Evolutionary conservation across 495 filamentous ascomycete species (phyloP), one percentile per base, ranked within the genome.

Genomic region (Aspergillus cristatus): DNA sequence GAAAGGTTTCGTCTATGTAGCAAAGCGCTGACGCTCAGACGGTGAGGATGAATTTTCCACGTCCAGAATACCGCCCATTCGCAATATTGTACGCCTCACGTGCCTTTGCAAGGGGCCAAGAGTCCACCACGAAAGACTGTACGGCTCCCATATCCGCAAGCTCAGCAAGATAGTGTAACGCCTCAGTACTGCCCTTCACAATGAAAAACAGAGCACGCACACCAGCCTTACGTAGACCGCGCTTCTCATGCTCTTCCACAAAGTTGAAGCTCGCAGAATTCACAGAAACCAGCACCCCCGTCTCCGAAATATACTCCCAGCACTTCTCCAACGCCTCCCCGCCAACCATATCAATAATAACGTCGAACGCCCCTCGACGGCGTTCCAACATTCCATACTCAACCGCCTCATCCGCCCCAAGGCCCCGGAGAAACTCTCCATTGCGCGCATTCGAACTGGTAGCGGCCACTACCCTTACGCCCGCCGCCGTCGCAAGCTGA

Each of bases 341-440:
- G 6, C 60, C 58, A 18, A 65, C 58, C 3, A 39, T 45, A 50
- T 64, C 60, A 32, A 60, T 35, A 32, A 65, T 40, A 11, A 60
- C n/a, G 50, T 65, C 58, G 32, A 54, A 62, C 5, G 15, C 24
- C 1, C 41, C 42, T n/a, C n/a, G n/a, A 0, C 25, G 16, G 3
- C n/a, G 17, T 1, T 28, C 37, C 13, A 62, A 20, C 15, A 18
- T 35, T 1, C 17, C 31, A 43, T 65, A 62, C 38, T 60, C 61
- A 24, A 58, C 32, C 8, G 42, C 38, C 37, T 56, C 54, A 26
- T 53, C 46, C 7, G 53, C 60, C 5, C 58, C 56, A 7, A 65
- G 20, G 0, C 12, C 31, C 0, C 25, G 36, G 11, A 65, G 41
- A 34, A 65, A 62, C 33, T 44, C 46, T 16, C 15, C 38, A 43